These are phyloP conservation scores for Cryomyces antarcticus DNA, from an alignment of 495 filamentous ascomycete species.

Conservation along the genomic window DNA sequence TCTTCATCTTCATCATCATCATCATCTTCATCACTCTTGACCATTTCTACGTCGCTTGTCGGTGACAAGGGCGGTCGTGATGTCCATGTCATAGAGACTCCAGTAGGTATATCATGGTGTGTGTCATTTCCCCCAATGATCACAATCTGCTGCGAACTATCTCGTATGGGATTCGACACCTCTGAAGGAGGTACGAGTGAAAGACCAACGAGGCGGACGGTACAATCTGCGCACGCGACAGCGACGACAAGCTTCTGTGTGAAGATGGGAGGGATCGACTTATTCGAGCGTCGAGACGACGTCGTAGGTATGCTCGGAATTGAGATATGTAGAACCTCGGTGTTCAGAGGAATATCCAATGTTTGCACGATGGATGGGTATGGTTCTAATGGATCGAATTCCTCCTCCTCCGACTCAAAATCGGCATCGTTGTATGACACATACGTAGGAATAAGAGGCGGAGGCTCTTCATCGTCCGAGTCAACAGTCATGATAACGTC, in stretches of 20 bases:
- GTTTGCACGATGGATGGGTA: constrained; percentile 21
- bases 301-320: constrained; percentile 13
- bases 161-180: constrained; percentile 16
- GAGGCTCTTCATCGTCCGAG: constrained; percentile 50
- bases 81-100: constrained; percentile 47
- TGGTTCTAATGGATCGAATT: constrained; percentile 32
- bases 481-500: constrained; percentile 56
- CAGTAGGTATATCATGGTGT: constrained; percentile 39
- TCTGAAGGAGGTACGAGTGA: constrained; percentile 57
- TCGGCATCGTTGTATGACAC: constrained; percentile 14
- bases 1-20: constrained; percentile 6
- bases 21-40: constrained; percentile 4
- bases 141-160: constrained; percentile 32
- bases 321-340: constrained; percentile 19
- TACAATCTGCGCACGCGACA: constrained; percentile 47
- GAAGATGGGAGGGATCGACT: constrained; percentile 38
- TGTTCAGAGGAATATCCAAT: constrained; percentile 15
- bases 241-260: constrained; percentile 47
- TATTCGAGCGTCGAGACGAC: constrained; percentile 7
- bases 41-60: constrained; percentile 8
- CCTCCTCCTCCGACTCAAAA: constrained; percentile 38
- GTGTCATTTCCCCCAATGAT: constrained; percentile 28
- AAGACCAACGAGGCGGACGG: constrained; percentile 46
- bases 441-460: neutral
- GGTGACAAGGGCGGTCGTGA: constrained; percentile 20